Evolutionary conservation across 108 stramenopile genomes (phyloP), one percentile per base, ranked within the genome.

Genomic region (Cyclotella distinguenda): DNA sequence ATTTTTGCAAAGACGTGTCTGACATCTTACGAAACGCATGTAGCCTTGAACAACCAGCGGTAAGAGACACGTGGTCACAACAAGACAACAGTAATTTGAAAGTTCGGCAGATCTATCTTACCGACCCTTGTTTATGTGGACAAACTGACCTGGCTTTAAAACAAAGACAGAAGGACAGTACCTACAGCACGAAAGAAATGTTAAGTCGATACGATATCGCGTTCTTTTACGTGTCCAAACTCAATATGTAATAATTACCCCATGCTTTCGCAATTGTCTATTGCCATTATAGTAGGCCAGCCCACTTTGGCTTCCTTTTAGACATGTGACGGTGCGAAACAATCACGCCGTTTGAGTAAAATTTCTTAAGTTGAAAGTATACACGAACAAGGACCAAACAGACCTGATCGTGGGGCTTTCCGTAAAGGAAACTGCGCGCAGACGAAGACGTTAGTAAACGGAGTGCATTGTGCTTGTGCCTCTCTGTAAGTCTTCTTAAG

Each of bases 101-200:
- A 42, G 13, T 16, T 16, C 16, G n/a, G 40, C 13, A 4, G 25
- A 48, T 23, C 1, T 48, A 48, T 13, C 4, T 3, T 6, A 53
- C 31, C 91, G 82, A 2, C 94, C 94, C 63, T 95, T 95, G 67
- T 90, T 90, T 50, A 95, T 93, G 63, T 93, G 94, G 6, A 93
- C 70, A 38, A 87, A 55, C 43, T 95, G 87, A 13, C 92, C 90
- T 18, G 95, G 89, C 68, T 88, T 86, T 27, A 95, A 76, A 39
- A 87, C 80, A 48, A 93, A 90, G 9, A 95, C 84, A 21, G 82
- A 85, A 6, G 94, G 94, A 68, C 77, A 95, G 52, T 93, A 95
- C 23, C 89, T 94, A 54, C 49, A 64, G 30, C 22, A 31, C 21
- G 43, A 35, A 32, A 26, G 38, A 8, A 19, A 18, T 42, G 59